Conservation (phyloP, 2,329 filamentous ascomycete species). For the Beauveria varroae region DNA sequence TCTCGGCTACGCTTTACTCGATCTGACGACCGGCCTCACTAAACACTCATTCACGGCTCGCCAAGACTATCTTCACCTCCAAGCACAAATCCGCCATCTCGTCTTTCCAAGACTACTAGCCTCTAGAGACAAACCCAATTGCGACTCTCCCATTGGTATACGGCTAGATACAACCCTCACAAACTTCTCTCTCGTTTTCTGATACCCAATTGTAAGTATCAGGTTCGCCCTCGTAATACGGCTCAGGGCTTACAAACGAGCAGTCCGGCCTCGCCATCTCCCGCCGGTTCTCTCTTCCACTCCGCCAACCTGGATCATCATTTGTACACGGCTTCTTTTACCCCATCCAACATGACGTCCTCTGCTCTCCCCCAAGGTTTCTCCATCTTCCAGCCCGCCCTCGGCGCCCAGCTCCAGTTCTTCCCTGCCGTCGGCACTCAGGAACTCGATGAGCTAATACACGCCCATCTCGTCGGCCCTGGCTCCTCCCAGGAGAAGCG, state of each 20-base stretch:
- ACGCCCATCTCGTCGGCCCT: slow-evolving; percentile 48
- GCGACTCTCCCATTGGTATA: neutral
- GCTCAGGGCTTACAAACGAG: slow-evolving; percentile 8
- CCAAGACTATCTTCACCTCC: neutral
- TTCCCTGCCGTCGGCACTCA: slow-evolving; percentile 55
- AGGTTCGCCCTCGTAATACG: neutral
- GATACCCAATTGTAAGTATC: neutral
- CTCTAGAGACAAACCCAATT: neutral
- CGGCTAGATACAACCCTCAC: neutral
- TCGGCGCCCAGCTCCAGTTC: slow-evolving; percentile 55
- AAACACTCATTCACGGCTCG: neutral
- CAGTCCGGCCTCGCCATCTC: neutral
- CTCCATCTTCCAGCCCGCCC: slow-evolving; percentile 51
- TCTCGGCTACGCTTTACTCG: slow-evolving; percentile 6
- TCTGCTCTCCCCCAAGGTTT: slow-evolving; percentile 38
- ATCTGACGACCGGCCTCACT: slow-evolving; percentile 4
- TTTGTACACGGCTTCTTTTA: neutral
- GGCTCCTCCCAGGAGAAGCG: slow-evolving; percentile 51
- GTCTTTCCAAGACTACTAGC: neutral
- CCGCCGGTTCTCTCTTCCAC: neutral
- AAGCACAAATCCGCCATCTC: neutral
- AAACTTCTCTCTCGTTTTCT: neutral
- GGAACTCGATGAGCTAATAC: slow-evolving; percentile 54
- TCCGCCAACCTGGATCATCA: slow-evolving; percentile 1
- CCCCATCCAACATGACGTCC: slow-evolving; percentile 20